A percentile compares a stretch with the other conserved stretches of the same genome.
Conservation (phyloP, 1,284 basidiomycete species). For the Pisolithus thermaeus region DNA sequence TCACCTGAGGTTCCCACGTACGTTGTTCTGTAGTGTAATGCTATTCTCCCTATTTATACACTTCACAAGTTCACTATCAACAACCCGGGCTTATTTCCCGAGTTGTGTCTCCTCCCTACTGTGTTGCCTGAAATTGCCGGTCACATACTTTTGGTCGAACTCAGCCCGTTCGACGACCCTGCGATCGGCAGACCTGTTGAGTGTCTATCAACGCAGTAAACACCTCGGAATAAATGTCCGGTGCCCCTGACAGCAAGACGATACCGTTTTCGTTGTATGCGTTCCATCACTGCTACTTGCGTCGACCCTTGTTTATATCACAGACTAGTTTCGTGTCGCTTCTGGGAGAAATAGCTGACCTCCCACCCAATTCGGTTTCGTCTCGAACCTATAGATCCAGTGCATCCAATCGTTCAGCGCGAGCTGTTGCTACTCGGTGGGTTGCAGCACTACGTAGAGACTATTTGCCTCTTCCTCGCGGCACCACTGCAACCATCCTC, state of each 20-base stretch:
- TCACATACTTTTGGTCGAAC: too few species aligned
- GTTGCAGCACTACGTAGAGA: slow-evolving; percentile 33
- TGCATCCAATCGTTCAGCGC: slow-evolving; percentile 28
- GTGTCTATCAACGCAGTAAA: not conserved
- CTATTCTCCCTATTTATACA: not conserved
- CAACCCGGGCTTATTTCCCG: too few species aligned
- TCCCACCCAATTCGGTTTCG: slow-evolving; percentile 21
- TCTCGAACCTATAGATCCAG: slow-evolving; percentile 15
- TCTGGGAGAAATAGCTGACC: slow-evolving; percentile 37
- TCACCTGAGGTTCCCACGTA: too few species aligned
- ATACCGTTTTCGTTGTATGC: slow-evolving; percentile 43
- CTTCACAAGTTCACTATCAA: too few species aligned
- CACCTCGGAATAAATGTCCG: slow-evolving; percentile 28
- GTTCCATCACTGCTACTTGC: slow-evolving; percentile 1
- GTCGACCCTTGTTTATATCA: slow-evolving; percentile 3
- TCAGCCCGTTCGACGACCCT: too few species aligned
- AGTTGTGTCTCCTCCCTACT: too few species aligned
- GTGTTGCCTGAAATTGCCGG: too few species aligned
- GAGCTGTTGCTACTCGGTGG: slow-evolving; percentile 45
- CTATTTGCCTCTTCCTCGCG: slow-evolving; percentile 43
- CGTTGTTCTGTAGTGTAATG: not conserved
- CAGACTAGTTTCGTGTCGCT: slow-evolving; percentile 40
- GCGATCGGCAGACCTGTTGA: too few species aligned
- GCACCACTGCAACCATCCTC: slow-evolving; percentile 53
- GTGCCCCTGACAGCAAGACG: slow-evolving; percentile 7